A percentile compares a stretch with the other conserved stretches of the same genome.
Conservation (phyloP, 257 asterid species). For the Nicotiana attenuata region DNA sequence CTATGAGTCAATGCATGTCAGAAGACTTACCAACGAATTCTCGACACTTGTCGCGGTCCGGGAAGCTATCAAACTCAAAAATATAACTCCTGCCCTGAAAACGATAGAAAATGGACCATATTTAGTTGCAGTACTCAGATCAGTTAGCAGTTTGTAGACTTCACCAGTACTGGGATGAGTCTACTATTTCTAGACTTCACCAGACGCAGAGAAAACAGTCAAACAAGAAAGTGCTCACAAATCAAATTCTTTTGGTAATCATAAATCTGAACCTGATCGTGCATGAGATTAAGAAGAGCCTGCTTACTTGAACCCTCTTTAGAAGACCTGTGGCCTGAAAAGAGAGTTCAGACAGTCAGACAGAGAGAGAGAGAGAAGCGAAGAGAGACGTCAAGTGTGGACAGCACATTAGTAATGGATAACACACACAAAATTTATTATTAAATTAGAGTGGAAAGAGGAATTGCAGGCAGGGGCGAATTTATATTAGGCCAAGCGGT, state of each 20-base stretch:
- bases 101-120: neutral
- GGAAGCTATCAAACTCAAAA: constrained; percentile 71
- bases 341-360: constrained; percentile 6
- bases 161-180: constrained; percentile 9
- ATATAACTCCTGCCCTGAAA: constrained; percentile 67
- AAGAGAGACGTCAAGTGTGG: neutral
- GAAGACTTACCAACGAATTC: constrained; percentile 79
- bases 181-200: constrained; percentile 5
- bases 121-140: constrained; percentile 12
- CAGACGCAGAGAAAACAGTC: neutral
- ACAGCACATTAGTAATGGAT: neutral
- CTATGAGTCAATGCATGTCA: neutral
- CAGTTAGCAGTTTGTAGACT: constrained; percentile 6
- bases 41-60: constrained; percentile 84
- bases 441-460: too few species aligned
- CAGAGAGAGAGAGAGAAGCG: constrained; percentile 11
- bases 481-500: too few species aligned
- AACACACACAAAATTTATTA: too few species aligned
- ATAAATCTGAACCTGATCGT: constrained; percentile 50
- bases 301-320: constrained; percentile 69
- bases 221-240: neutral
- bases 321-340: constrained; percentile 66
- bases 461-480: too few species aligned
- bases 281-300: constrained; percentile 70
- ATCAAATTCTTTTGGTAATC: neutral